These are phyloP conservation scores for Ilyonectria destructans DNA, from an alignment of 2,329 filamentous ascomycete genomes.

Conservation along the genomic window DNA sequence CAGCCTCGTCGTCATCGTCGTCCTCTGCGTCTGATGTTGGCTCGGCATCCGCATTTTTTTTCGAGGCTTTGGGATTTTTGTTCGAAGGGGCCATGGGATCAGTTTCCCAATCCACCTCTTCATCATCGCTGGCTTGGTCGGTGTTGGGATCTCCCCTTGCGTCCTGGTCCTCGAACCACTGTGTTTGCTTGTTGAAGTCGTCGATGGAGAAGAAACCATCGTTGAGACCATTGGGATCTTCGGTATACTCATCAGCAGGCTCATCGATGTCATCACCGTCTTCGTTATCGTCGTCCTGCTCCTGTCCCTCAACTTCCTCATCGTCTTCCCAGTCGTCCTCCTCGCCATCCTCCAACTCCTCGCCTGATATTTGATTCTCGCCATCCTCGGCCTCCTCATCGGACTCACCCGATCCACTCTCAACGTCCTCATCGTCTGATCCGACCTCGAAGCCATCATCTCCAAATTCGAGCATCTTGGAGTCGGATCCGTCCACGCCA, in stretches of 20 bases:
- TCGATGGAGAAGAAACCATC: conserved; percentile 99
- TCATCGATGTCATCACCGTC: conserved; percentile 61
- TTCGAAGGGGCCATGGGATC: conserved; percentile 74
- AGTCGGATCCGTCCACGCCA: conserved; percentile 51
- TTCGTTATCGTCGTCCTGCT: conserved; percentile 54
- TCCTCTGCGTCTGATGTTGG: conserved; percentile 59
- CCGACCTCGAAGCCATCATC: conserved; percentile 52
- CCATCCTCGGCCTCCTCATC: conserved; percentile 46
- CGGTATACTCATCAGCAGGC: conserved; percentile 64
- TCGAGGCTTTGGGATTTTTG: conserved; percentile 48
- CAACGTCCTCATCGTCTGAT: conserved; percentile 51
- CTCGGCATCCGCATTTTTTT: conserved; percentile 52
- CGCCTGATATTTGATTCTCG: conserved; percentile 44
- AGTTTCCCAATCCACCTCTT: conserved; percentile 89
- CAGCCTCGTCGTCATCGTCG: conserved; percentile 81
- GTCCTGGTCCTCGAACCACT: conserved; percentile 91
- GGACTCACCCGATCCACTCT: conserved; percentile 48
- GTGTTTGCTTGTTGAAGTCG: conserved; percentile 95
- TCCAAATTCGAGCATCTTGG: conserved; percentile 48
- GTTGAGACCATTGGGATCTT: conserved; percentile 87
- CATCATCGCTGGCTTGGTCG: conserved; percentile 84
- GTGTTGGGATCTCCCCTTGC: conserved; percentile 82
- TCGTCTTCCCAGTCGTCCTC: conserved; percentile 56
- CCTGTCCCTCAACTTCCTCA: conserved; percentile 57
- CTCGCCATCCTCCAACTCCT: conserved; percentile 45